Evolutionary conservation across 345 rosid species (phyloP).

Genomic region (Arabis alpina): DNA sequence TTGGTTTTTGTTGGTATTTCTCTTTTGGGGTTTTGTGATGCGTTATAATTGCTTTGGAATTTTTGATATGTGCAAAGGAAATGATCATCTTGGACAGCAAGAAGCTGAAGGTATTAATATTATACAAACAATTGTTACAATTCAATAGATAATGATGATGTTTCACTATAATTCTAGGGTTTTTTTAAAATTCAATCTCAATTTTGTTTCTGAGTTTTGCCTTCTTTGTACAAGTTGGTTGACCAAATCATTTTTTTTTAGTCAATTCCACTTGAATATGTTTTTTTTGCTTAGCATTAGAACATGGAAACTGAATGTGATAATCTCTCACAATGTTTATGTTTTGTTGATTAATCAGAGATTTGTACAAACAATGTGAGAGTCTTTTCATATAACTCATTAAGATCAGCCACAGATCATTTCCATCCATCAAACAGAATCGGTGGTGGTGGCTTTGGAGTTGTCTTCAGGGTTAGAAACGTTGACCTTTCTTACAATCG

Average conservation of each 20-base stretch:
- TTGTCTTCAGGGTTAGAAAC: constrained; percentile 74
- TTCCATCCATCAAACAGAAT: constrained; percentile 71
- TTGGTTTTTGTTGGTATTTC: constrained; percentile 11
- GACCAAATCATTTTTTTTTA: too few relatives aligned
- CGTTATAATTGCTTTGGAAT: constrained; percentile 56
- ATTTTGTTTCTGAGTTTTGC: constrained; percentile 2
- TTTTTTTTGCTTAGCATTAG: neutral
- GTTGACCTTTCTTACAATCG: constrained; percentile 18
- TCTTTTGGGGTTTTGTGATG: constrained; percentile 49
- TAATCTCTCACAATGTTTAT: constrained; percentile 31
- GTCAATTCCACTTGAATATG: neutral
- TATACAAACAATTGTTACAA: constrained; percentile 27
- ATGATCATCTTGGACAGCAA: constrained; percentile 31
- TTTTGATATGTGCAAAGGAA: constrained; percentile 47
- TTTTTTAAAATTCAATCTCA: neutral
- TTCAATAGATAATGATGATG: neutral
- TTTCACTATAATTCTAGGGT: constrained; percentile 3
- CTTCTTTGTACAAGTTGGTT: neutral
- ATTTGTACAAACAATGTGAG: constrained; percentile 68
- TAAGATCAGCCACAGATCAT: constrained; percentile 73
- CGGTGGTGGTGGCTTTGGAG: constrained; percentile 91
- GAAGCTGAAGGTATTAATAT: constrained; percentile 58
- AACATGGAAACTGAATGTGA: constrained; percentile 2
- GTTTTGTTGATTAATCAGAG: constrained; percentile 48
- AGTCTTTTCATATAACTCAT: constrained; percentile 68